A percentile compares a stretch with the other conserved stretches of the same genome.
Evolutionary conservation across 2,329 filamentous ascomycete genomes (phyloP).

Genomic region (Torrubiella hemipterigena): DNA sequence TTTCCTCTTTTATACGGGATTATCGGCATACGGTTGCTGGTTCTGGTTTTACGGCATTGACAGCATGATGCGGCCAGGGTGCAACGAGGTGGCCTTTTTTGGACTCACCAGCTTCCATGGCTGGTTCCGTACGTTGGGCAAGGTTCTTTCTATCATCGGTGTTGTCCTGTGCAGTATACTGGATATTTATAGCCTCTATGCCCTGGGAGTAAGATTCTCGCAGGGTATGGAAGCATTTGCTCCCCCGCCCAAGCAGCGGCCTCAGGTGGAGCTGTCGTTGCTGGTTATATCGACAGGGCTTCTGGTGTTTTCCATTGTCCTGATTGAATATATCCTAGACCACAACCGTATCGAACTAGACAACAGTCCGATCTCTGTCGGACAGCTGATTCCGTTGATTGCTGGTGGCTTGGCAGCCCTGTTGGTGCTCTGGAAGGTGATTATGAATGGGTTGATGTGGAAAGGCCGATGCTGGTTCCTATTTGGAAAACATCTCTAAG

Average conservation of each 20-base stretch:
- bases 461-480: conserved; percentile 10
- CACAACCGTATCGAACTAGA: conserved; percentile 9
- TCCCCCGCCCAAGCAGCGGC: conserved; percentile 3
- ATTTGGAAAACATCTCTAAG: conserved; percentile 11
- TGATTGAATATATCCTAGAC: conserved; percentile 11
- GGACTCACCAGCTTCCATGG: conserved; percentile 8
- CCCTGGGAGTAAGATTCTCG: conserved; percentile 5
- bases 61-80: conserved; percentile 6
- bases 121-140: conserved; percentile 10
- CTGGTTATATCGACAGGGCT: conserved; percentile 10
- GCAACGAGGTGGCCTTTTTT: conserved; percentile 10
- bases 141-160: conserved; percentile 8
- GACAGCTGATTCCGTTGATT: conserved; percentile 13
- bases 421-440: conserved; percentile 10
- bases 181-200: conserved; percentile 3
- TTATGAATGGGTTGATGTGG: conserved; percentile 8
- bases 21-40: conserved; percentile 12
- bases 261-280: conserved; percentile 11
- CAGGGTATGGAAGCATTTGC: conserved; percentile 6
- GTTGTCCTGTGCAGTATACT: conserved; percentile 8
- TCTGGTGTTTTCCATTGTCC: conserved; percentile 9
- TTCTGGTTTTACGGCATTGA: conserved; percentile 13
- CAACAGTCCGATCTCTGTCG: conserved; percentile 7
- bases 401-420: conserved; percentile 9
- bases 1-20: conserved; percentile 11